phyloP scores from a whole-genome alignment of 176 grass and related monocot genomes.

The Rhynchospora tenuis region DNA sequence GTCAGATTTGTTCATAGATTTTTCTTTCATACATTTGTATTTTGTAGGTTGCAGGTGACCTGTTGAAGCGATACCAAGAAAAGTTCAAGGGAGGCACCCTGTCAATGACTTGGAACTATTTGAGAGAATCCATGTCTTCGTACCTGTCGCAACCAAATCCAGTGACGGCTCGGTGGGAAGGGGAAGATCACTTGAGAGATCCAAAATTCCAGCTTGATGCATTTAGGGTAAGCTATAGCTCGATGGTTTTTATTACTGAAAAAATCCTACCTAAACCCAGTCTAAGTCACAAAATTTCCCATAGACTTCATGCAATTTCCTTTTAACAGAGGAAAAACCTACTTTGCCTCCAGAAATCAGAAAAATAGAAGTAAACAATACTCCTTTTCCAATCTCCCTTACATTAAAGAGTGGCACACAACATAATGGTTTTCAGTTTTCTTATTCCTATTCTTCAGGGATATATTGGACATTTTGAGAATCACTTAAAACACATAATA shows the following conservation, averaged over 20 bases:
- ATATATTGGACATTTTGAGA: neutral
- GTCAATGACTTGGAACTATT: slow-evolving; percentile 92
- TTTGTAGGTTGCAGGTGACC: slow-evolving; percentile 78
- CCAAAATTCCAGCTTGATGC: slow-evolving; percentile 94
- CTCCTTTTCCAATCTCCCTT: neutral
- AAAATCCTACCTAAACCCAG: neutral
- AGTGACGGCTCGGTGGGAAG: slow-evolving; percentile 88
- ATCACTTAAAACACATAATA: slow-evolving; percentile 1
- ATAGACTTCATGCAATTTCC: neutral
- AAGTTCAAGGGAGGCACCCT: slow-evolving; percentile 91
- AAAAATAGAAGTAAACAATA: neutral
- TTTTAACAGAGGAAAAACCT: neutral
- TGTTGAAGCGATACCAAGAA: slow-evolving; percentile 89
- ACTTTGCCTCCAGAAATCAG: neutral
- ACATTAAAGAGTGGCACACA: neutral
- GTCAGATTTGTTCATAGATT: neutral
- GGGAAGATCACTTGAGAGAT: slow-evolving; percentile 90
- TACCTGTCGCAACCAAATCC: slow-evolving; percentile 92
- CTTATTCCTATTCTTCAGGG: neutral
- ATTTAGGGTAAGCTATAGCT: slow-evolving; percentile 58
- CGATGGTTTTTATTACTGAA: neutral
- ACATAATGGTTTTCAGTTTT: neutral
- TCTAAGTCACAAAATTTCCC: neutral
- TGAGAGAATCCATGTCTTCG: slow-evolving; percentile 90
- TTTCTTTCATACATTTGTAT: slow-evolving; percentile 10